Conservation (phyloP, 495 filamentous ascomycete genomes). For the Aspergillus cavernicola region DNA sequence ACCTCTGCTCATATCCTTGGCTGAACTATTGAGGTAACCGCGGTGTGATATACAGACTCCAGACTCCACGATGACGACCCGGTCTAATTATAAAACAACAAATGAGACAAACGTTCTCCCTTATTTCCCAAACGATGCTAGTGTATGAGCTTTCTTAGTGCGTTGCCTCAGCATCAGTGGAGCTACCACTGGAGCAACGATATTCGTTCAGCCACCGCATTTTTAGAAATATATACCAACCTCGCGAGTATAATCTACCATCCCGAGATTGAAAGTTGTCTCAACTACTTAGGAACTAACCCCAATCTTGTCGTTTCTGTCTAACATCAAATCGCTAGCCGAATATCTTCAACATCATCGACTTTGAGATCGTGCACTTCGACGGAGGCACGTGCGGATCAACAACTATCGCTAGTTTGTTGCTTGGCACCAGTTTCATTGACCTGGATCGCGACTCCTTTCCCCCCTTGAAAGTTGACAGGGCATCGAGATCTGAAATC, state of each 20-base stretch:
- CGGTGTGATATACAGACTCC: too few relatives aligned
- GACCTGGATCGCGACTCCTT: constrained; percentile 11
- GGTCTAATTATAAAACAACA: background rate
- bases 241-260: constrained; percentile 12
- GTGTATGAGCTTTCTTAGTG: constrained; percentile 5
- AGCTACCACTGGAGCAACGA: constrained; percentile 10
- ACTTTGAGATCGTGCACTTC: constrained; percentile 6
- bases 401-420: constrained; percentile 13
- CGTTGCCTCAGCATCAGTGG: constrained; percentile 14
- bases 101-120: background rate
- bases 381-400: constrained; percentile 14
- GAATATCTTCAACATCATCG: constrained; percentile 1
- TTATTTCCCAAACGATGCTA: background rate
- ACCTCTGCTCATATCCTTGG: background rate
- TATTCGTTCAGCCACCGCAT: constrained; percentile 28
- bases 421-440: constrained; percentile 16
- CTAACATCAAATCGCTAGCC: background rate
- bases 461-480: background rate
- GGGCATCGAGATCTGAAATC: background rate
- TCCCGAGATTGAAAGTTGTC: background rate
- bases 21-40: too few relatives aligned
- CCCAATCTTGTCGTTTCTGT: background rate
- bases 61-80: background rate
- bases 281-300: background rate
- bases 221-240: constrained; percentile 22